Base-by-base conservation (phyloP, 2,329 filamentous ascomycete species). In the Trichophyton rubrum region DNA sequence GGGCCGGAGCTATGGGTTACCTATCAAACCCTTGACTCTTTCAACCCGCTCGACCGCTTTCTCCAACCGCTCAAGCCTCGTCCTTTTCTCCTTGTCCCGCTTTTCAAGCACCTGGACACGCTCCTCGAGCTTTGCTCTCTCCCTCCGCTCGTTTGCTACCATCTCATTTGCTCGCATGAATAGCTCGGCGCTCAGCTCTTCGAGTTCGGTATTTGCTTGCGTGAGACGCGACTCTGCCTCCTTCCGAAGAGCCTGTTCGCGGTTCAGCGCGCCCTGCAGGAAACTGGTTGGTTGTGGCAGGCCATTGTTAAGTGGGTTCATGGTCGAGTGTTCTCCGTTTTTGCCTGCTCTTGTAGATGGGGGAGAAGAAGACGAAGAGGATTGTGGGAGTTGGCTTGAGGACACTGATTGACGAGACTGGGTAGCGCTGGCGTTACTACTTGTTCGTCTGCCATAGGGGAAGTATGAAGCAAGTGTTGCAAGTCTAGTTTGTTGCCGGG, bases 131-230 rank as follows among this genome's bases (percentile, higher is more conserved):
- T 75, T 81, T 15, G 79, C 80, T 60, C 82, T 74, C 43, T 81
- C 82, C 68, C 78, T 81, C 27, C 83, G 76, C 72, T 86, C 84
- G 59, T 77, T 73, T 2, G 83, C 82, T 7, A 86, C 83, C 83
- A 86, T 85, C 70, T 85, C 83, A 62, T 85, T 85, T 35, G 83
- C 83, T 67, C 85, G 80, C 59, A 80, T 80, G 69, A 86, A 86
- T 7, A 86, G 69, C 61, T 79, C 78, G 35, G 79, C 79, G 11
- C 79, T 84, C 62, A 86, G 70, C 59, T 86, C 83, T 65, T 85
- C 83, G 33, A 86, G 75, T 69, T 86, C 83, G 1, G 72, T 75
- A 63, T 78, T 80, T 15, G 82, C 78, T 58, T 79, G 77, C 40
- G 77, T 76, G 2, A 82, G 73, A 62, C 80, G 78, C 30, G 75